A percentile compares a stretch with the other conserved stretches of the same genome.
These are phyloP conservation scores for Lodderomyces jiufengensis DNA, from an alignment of 1,139 yeast species.

Conservation along the genomic window DNA sequence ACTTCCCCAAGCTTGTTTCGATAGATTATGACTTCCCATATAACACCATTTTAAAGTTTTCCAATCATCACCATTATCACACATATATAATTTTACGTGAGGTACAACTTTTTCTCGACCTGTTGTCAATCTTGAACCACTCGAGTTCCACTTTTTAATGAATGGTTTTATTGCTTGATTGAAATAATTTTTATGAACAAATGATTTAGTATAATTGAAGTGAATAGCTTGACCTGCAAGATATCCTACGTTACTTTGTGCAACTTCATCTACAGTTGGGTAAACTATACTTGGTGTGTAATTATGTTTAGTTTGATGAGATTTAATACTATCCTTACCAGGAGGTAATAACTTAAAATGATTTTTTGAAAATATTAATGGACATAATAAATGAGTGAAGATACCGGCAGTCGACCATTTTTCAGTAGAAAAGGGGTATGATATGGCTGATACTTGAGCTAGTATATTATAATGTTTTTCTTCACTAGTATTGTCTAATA, in stretches of 20 bases:
- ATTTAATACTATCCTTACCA: constrained; percentile 23
- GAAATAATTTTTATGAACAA: constrained; percentile 24
- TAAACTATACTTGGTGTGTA: constrained; percentile 48
- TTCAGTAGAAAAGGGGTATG: constrained; percentile 44
- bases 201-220: constrained; percentile 33
- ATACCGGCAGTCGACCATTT: constrained; percentile 39
- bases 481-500: constrained; percentile 17
- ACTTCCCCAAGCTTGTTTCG: constrained; percentile 72
- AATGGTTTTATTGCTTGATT: constrained; percentile 34
- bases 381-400: constrained; percentile 56
- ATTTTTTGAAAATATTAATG: constrained; percentile 27
- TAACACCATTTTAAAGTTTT: constrained; percentile 54
- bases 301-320: constrained; percentile 26
- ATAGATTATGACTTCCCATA: constrained; percentile 64
- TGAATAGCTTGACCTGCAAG: constrained; percentile 56
- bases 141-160: constrained; percentile 29
- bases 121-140: constrained; percentile 10
- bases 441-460: constrained; percentile 60
- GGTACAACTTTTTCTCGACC: constrained; percentile 35
- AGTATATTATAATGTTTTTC: constrained; percentile 28
- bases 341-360: constrained; percentile 22
- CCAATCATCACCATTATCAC: constrained; percentile 50
- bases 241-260: constrained; percentile 41
- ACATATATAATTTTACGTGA: constrained; percentile 37
- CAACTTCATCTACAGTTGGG: constrained; percentile 53